Percentiles rank a stretch among this genome's conserved stretches.
Conservation (phyloP, 2,329 filamentous ascomycete species). For the Fusarium denticulatum region DNA sequence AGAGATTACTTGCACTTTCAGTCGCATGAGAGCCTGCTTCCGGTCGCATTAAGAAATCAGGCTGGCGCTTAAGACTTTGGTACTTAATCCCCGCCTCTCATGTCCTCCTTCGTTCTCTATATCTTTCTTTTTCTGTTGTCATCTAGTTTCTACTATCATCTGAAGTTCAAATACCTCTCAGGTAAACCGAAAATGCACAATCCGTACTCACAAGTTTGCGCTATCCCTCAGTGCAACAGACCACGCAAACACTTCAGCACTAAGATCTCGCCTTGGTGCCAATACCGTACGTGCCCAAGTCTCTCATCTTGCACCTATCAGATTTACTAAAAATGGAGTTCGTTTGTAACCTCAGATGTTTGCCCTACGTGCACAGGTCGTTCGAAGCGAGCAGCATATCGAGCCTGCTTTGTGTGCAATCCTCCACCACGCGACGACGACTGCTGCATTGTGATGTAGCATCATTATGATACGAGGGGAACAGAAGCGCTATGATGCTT, state of each 20-base stretch:
- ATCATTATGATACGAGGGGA: not conserved
- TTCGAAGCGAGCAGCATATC: not conserved
- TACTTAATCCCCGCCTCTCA: not conserved
- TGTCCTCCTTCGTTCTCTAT: not conserved
- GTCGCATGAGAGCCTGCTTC: not conserved
- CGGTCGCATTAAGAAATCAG: not conserved
- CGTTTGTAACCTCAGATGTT: not conserved
- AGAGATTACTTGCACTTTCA: not conserved
- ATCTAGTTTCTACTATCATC: accelerated
- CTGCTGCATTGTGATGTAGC: not conserved
- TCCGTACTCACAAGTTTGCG: not conserved
- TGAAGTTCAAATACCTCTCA: accelerated
- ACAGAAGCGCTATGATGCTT: not conserved
- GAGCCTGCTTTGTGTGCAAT: not conserved
- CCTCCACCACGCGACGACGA: not conserved
- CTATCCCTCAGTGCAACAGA: not conserved
- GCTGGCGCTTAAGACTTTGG: no score
- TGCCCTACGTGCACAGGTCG: not conserved
- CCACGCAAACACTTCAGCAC: not conserved
- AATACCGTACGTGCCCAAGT: not conserved
- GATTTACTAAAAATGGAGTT: not conserved
- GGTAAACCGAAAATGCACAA: not conserved
- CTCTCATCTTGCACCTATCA: no score
- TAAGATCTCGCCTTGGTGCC: not conserved
- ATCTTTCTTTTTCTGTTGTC: not conserved